Evolutionary conservation across 768 basidiomycete species (phyloP), one percentile per base, ranked within the genome.

Genomic region (Xerocomus spinulosus): DNA sequence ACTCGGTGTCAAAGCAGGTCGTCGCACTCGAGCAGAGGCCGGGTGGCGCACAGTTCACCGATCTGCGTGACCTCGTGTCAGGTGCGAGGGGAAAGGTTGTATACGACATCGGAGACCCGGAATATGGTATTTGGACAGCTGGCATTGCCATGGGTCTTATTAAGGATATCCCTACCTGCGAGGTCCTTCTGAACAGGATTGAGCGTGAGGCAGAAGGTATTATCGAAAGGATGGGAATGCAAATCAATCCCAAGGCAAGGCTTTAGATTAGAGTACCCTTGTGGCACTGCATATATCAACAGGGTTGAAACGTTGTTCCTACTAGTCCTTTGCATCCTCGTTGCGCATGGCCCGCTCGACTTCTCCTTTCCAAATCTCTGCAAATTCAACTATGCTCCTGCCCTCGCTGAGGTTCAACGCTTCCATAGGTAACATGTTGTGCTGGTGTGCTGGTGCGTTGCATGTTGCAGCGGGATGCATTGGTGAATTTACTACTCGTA

Each of bases 381-480:
- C 80, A 64, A 96, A 96, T 43, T 86, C 85, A 21, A 77, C 72
- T 20, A 92, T 77, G 52, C 76, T 77, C 41, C 76, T 73, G 4
- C 93, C 94, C 42, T 76, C 77, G 56, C 91, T 85, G 59, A 96
- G 64, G 42, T 73, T 77, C n/a, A 95, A 68, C 4, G 87, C 89
- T 59, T 98, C 94, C 40, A 92, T 76, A 9, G 94, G 95, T 26
- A 94, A 74, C 85, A 92, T 94, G 58, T 92, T 95, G 64, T 89
- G 88, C 54, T 86, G 85, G 61, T 88, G 72, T 1, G 76, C 70
- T 2, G 94, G 94, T 2, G 83, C 79, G 52, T 82, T 88, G 29
- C 76, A 72, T 14, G 70, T 70, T 0, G 82, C 83, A 1, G 75
- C 75, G 0, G 88, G 88, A 63, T 95, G 91, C 6, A 76, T 65